Conservation (phyloP, 2,329 filamentous ascomycete species). For the Calonectria fujianensis region DNA sequence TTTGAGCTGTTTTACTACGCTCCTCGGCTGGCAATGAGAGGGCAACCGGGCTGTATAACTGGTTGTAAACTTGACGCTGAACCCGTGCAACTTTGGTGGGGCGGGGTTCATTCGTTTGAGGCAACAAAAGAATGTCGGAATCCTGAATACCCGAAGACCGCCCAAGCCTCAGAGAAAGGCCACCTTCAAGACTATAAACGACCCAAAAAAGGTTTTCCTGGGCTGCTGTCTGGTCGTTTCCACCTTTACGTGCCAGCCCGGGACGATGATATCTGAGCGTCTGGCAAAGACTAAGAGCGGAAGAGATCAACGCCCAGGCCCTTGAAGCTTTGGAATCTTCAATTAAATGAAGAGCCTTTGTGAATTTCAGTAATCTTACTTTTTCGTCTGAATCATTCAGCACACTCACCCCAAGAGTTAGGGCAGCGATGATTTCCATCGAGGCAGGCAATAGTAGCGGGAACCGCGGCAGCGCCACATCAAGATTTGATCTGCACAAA, state of each 20-base stretch:
- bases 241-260: not conserved
- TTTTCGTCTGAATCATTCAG: not conserved
- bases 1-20: not conserved
- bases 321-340: slow-evolving; percentile 57
- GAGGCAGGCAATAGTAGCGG: slow-evolving; percentile 58
- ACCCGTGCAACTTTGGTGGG: slow-evolving; percentile 50
- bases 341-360: slow-evolving; percentile 58
- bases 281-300: slow-evolving; percentile 59
- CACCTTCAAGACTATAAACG: slow-evolving; percentile 60
- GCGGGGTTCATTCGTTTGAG: slow-evolving; percentile 44
- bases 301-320: slow-evolving; percentile 61
- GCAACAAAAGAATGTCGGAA: slow-evolving; percentile 54
- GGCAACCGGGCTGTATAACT: slow-evolving; percentile 57
- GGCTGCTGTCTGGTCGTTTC: not conserved
- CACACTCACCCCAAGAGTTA: slow-evolving; percentile 58
- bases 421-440: slow-evolving; percentile 58
- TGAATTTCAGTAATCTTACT: not conserved
- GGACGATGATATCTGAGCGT: slow-evolving; percentile 59
- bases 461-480: slow-evolving; percentile 51
- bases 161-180: slow-evolving; percentile 60
- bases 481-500: slow-evolving; percentile 55
- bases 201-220: slow-evolving; percentile 58
- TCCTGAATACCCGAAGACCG: slow-evolving; percentile 59
- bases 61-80: slow-evolving; percentile 59
- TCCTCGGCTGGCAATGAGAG: not conserved